Base-by-base conservation (phyloP, 2,329 filamentous ascomycete species). In the Lasiodiplodia sp. region DNA sequence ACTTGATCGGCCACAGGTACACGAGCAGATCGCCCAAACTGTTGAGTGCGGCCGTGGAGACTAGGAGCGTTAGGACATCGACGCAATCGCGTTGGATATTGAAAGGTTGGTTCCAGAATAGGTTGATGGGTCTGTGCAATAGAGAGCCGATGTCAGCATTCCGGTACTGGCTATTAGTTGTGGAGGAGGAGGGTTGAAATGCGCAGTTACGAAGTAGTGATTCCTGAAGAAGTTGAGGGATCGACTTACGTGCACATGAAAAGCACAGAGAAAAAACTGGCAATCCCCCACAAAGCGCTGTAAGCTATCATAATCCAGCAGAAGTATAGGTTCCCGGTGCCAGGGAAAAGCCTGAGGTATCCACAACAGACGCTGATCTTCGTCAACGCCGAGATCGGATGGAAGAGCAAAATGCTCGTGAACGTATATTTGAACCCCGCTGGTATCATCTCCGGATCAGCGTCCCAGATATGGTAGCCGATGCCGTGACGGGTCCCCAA, bases 311-410 rank as follows among this genome's bases (percentile, higher is more conserved):
- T 73, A n/a, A 68, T 21, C n/a, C 70, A 68, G 55, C 76, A 78
- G 55, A 78, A 78, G 69, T 69, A 73, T 49, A 71, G 74, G 49
- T 76, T 76, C 11, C n/a, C 23, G 25, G 66, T 69, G 23, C 72
- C 70, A 3, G 75, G 73, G 37, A 77, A 78, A 0, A 77, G 70
- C 7, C 72, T 70, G 3, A 77, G 62, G 53, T 78, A 78, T 1
- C 75, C 76, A 1, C 76, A 38, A 47, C 73, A 76, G 34, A 76
- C 57, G 2, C 74, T 75, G 10, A 75, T 72, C 51, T 78, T 78
- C 10, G 75, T 76, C 31, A 60, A 21, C 10, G 53, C 49, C 8
- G 38, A 34, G 16, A 57, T n/a, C 4, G 56, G 58, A 23, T 56
- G 53, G 31, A 69, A 69, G 21, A 67, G 55, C 2, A 75, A 68